Conservation (phyloP, 2,329 filamentous ascomycete genomes). For the Verticillium isaacii region DNA sequence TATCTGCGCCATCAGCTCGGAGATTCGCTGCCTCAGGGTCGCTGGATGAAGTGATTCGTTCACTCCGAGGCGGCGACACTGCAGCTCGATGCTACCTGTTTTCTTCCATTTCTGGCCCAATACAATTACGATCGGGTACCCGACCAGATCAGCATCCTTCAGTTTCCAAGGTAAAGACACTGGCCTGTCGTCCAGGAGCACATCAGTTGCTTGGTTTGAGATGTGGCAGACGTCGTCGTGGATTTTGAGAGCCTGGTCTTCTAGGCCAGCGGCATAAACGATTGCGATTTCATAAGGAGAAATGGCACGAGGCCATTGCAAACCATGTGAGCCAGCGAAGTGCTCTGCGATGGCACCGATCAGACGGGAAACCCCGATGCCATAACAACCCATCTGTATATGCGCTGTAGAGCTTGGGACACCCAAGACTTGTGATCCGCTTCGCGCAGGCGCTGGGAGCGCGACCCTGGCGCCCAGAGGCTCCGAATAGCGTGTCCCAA, state of each 20-base stretch:
- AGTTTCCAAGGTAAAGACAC: constrained; percentile 77
- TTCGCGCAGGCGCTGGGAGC: background rate
- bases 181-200: constrained; percentile 68
- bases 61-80: constrained; percentile 65
- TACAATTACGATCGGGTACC: constrained; percentile 79
- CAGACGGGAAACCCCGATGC: constrained; percentile 87
- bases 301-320: constrained; percentile 85
- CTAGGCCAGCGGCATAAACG: constrained; percentile 44
- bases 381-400: constrained; percentile 94
- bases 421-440: constrained; percentile 4
- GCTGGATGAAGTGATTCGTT: background rate
- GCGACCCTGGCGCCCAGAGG: constrained; percentile 64
- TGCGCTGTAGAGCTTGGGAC: constrained; percentile 29
- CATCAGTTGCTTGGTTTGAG: constrained; percentile 42
- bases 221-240: constrained; percentile 53
- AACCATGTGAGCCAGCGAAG: constrained; percentile 63
- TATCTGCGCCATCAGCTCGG: constrained; percentile 42
- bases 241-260: constrained; percentile 48
- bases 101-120: constrained; percentile 67
- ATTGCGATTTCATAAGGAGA: constrained; percentile 78
- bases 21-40: constrained; percentile 29
- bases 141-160: constrained; percentile 81
- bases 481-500: constrained; percentile 82
- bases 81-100: constrained; percentile 63
- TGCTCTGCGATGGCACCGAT: constrained; percentile 81